phyloP scores from a whole-genome alignment of 257 asterid genomes.

The Jacaranda mimosifolia region DNA sequence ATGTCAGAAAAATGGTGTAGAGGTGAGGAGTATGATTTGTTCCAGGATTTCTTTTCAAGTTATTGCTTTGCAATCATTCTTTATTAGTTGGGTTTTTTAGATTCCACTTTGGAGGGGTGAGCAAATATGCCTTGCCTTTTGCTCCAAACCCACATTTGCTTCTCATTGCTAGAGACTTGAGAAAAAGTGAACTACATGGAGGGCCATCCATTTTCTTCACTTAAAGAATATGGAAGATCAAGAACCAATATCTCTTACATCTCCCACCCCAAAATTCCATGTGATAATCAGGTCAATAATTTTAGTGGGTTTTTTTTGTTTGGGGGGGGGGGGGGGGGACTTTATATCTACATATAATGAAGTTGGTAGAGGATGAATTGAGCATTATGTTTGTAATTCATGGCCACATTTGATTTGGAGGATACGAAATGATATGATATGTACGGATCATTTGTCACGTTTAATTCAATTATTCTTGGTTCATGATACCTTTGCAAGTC shows the following conservation, averaged over 20 bases:
- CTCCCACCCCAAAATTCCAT: not conserved
- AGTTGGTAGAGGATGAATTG: too few relatives aligned
- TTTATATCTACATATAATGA: too few relatives aligned
- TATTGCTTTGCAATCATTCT: slow-evolving; percentile 36
- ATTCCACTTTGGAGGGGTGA: slow-evolving; percentile 48
- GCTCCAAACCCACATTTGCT: slow-evolving; percentile 41
- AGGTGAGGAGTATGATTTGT: slow-evolving; percentile 6
- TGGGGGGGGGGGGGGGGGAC: too few relatives aligned
- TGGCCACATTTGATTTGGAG: too few relatives aligned
- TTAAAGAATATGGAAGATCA: slow-evolving; percentile 34
- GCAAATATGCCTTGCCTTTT: slow-evolving; percentile 38
- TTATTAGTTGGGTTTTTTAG: slow-evolving; percentile 43
- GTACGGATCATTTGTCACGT: too few relatives aligned
- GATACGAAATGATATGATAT: too few relatives aligned
- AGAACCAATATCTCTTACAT: not conserved
- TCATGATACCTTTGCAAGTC: too few relatives aligned
- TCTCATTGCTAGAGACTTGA: slow-evolving; percentile 24
- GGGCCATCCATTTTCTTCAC: slow-evolving; percentile 40
- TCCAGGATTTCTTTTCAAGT: slow-evolving; percentile 28
- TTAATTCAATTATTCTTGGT: too few relatives aligned
- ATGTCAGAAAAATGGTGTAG: slow-evolving; percentile 25
- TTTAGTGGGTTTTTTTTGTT: too few relatives aligned
- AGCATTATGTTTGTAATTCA: too few relatives aligned
- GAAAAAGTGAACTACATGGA: slow-evolving; percentile 9
- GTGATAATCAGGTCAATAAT: not conserved